Evolutionary conservation across 768 basidiomycete species (phyloP).

Genomic region (Macrolepiota dolichaula): DNA sequence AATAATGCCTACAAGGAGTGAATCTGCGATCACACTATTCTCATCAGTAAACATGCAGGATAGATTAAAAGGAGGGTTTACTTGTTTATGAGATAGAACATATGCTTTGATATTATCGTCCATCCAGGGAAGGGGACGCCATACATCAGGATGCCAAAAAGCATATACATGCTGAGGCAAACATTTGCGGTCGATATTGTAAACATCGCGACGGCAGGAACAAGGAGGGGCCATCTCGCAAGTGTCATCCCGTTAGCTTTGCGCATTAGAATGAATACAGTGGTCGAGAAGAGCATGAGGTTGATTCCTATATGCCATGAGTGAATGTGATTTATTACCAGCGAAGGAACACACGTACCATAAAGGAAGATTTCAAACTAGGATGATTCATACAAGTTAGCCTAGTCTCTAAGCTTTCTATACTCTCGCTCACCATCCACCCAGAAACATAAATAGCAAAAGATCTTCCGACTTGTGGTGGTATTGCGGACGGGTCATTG

Average conservation of each 20-base stretch:
- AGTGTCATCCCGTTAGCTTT: constrained; percentile 14
- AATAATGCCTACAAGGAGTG: constrained; percentile 7
- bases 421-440: not conserved
- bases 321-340: too few species aligned
- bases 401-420: not conserved
- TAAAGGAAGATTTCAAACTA: constrained; percentile 1
- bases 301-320: constrained; percentile 26
- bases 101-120: constrained; percentile 27
- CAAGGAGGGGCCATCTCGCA: constrained; percentile 24
- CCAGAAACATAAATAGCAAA: not conserved
- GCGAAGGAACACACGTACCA: not conserved
- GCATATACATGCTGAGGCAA: constrained; percentile 26
- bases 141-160: constrained; percentile 20
- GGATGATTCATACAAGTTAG: not conserved
- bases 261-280: constrained; percentile 27
- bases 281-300: constrained; percentile 31
- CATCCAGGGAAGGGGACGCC: constrained; percentile 15
- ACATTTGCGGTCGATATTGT: constrained; percentile 30
- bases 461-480: not conserved
- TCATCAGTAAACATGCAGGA: not conserved
- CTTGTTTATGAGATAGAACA: constrained; percentile 37
- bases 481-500: not conserved
- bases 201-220: constrained; percentile 31
- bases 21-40: constrained; percentile 12
- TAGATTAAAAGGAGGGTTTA: constrained; percentile 16